Conservation (phyloP, 2,329 filamentous ascomycete genomes). For the Colletotrichum sansevieriae region DNA sequence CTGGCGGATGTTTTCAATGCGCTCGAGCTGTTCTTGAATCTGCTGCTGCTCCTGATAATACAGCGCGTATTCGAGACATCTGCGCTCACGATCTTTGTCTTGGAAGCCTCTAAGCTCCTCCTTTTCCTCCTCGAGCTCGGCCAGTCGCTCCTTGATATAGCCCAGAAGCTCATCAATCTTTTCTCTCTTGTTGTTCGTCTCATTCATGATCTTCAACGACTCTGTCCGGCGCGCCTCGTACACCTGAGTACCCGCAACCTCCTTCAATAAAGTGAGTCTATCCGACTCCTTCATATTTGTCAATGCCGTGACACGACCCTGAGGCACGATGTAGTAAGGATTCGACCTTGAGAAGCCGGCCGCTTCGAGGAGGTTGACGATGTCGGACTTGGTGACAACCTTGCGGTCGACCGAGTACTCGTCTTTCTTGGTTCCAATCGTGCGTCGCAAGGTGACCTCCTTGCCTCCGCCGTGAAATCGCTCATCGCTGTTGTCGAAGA, state of each 20-base stretch:
- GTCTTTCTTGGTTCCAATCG: slow-evolving; percentile 97
- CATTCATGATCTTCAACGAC: slow-evolving; percentile 95
- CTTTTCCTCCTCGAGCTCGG: slow-evolving; percentile 95
- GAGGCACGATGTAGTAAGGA: slow-evolving; percentile 98
- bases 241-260: slow-evolving; percentile 97
- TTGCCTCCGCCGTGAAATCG: slow-evolving; percentile 94
- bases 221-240: slow-evolving; percentile 94
- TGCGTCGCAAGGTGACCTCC: slow-evolving; percentile 90
- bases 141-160: slow-evolving; percentile 90
- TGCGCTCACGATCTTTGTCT: slow-evolving; percentile 91
- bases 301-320: slow-evolving; percentile 93
- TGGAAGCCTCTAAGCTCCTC: slow-evolving; percentile 95
- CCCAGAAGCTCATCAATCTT: slow-evolving; percentile 95
- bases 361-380: slow-evolving; percentile 94
- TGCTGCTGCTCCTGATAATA: slow-evolving; percentile 90
- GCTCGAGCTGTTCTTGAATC: slow-evolving; percentile 81
- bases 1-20: slow-evolving; percentile 84
- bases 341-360: slow-evolving; percentile 97
- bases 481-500: slow-evolving; percentile 97
- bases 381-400: slow-evolving; percentile 93
- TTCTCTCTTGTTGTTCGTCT: slow-evolving; percentile 92
- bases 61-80: slow-evolving; percentile 94
- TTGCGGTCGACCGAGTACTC: slow-evolving; percentile 98
- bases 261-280: slow-evolving; percentile 89
- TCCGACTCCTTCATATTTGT: slow-evolving; percentile 99